Conservation (phyloP, 805 yeast species). For the Pichia thaimueangensis region DNA sequence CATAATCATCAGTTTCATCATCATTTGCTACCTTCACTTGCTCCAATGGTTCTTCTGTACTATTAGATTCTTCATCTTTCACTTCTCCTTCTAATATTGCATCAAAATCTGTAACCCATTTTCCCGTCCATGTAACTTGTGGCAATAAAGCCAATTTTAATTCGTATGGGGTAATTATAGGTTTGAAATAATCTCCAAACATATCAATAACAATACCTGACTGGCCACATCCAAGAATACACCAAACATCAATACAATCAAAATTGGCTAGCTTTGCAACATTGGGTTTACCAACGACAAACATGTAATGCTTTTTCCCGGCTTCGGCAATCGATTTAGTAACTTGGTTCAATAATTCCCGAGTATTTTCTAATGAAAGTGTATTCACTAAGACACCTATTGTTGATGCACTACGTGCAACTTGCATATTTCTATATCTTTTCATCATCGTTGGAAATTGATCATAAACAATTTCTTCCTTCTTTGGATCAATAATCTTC, state of each 20-base stretch:
- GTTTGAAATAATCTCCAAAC: conserved; percentile 74
- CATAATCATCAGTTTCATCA: conserved; percentile 41
- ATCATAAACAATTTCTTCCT: conserved; percentile 36
- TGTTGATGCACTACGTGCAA: conserved; percentile 87
- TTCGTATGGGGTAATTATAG: conserved; percentile 92
- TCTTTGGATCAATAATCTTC: conserved; percentile 41
- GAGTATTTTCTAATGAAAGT: conserved; percentile 70
- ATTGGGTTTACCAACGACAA: conserved; percentile 97
- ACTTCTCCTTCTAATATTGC: conserved; percentile 40
- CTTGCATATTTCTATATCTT: conserved; percentile 78
- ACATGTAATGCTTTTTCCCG: conserved; percentile 86
- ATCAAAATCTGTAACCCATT: conserved; percentile 80
- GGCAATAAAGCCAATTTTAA: conserved; percentile 70
- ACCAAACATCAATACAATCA: conserved; percentile 92
- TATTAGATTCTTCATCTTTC: conserved; percentile 27
- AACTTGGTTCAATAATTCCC: conserved; percentile 55
- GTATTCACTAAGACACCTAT: conserved; percentile 90
- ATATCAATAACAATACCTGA: conserved; percentile 86
- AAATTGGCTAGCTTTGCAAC: conserved; percentile 96
- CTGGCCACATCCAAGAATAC: conserved; percentile 88
- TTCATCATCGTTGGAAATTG: conserved; percentile 77
- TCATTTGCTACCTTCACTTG: conserved; percentile 15
- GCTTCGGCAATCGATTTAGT: conserved; percentile 57
- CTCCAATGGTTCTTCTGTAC: conserved; percentile 13
- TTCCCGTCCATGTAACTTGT: conserved; percentile 84